A percentile compares a stretch with the other conserved stretches of the same genome.
phyloP scores from a whole-genome alignment of 139 green algal species.

The Micractinium sp. region DNA sequence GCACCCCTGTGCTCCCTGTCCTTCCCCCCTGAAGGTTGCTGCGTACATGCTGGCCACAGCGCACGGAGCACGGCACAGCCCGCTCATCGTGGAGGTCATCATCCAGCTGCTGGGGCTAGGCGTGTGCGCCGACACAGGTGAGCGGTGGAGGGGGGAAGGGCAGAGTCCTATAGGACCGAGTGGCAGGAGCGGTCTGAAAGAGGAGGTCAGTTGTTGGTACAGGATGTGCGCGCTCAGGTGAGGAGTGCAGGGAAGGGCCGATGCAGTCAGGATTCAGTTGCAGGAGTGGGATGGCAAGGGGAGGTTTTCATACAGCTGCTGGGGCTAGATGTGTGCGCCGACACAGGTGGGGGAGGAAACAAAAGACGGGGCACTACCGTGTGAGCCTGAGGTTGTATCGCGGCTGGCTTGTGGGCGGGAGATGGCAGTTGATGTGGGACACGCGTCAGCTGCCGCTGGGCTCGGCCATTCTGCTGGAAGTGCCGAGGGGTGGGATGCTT shows the following conservation, averaged over 20 bases:
- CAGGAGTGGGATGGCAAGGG: neutral
- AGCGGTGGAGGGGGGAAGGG: neutral
- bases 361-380: too few species aligned
- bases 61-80: neutral
- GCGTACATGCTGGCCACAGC: slow-evolving; percentile 32
- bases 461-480: too few species aligned
- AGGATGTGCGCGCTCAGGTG: too few species aligned
- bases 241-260: too few species aligned
- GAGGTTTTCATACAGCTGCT: slow-evolving; percentile 65
- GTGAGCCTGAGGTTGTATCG: too few species aligned
- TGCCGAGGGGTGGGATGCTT: too few species aligned
- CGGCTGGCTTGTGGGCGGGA: too few species aligned
- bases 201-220: neutral
- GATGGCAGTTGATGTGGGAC: neutral
- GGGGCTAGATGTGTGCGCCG: slow-evolving; percentile 42
- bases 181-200: neutral
- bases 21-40: slow-evolving; percentile 19
- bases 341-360: slow-evolving; percentile 23
- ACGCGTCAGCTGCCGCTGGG: too few species aligned
- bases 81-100: slow-evolving; percentile 60
- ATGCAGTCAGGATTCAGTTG: too few species aligned
- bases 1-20: too few species aligned
- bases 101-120: slow-evolving; percentile 60
- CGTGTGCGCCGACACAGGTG: slow-evolving; percentile 40
- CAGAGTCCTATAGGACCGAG: neutral